Evolutionary conservation across 306 rosid species (phyloP).

Genomic region (Ormosia semicastrata): DNA sequence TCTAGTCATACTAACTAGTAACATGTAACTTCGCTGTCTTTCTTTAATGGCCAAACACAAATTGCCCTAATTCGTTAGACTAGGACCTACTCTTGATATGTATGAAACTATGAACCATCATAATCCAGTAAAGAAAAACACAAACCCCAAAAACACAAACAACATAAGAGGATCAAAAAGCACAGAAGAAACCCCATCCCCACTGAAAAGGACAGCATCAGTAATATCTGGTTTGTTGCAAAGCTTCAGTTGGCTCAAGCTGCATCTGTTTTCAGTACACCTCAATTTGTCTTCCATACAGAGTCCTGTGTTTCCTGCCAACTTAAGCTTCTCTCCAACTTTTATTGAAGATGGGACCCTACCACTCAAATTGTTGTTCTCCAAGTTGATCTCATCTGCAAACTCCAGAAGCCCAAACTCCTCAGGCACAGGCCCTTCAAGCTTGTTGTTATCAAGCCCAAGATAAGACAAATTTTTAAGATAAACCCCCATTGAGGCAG

Average conservation of each 20-base stretch:
- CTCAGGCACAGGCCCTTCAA: constrained; percentile 55
- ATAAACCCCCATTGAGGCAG: constrained; percentile 63
- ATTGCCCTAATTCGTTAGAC: not conserved
- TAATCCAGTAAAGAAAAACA: constrained; percentile 21
- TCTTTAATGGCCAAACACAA: not conserved
- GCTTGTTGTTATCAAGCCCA: constrained; percentile 71
- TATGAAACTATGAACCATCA: not conserved
- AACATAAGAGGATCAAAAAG: constrained; percentile 36
- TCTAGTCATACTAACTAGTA: not conserved
- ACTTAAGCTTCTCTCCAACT: constrained; percentile 43
- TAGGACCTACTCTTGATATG: not conserved
- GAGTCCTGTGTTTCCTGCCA: constrained; percentile 53
- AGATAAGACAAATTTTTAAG: constrained; percentile 56
- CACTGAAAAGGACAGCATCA: constrained; percentile 38
- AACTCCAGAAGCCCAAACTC: constrained; percentile 45
- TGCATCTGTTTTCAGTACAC: not conserved
- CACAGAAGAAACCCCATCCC: constrained; percentile 32
- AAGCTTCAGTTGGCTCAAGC: constrained; percentile 31
- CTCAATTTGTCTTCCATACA: constrained; percentile 40
- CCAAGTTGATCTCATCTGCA: constrained; percentile 50
- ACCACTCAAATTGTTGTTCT: constrained; percentile 68
- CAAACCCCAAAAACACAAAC: constrained; percentile 12
- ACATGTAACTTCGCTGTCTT: not conserved
- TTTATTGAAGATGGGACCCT: constrained; percentile 41
- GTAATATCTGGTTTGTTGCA: constrained; percentile 34